Evolutionary conservation across 768 basidiomycete species (phyloP), one percentile per base, ranked within the genome.

Genomic region (Panaeolus papilionaceus): DNA sequence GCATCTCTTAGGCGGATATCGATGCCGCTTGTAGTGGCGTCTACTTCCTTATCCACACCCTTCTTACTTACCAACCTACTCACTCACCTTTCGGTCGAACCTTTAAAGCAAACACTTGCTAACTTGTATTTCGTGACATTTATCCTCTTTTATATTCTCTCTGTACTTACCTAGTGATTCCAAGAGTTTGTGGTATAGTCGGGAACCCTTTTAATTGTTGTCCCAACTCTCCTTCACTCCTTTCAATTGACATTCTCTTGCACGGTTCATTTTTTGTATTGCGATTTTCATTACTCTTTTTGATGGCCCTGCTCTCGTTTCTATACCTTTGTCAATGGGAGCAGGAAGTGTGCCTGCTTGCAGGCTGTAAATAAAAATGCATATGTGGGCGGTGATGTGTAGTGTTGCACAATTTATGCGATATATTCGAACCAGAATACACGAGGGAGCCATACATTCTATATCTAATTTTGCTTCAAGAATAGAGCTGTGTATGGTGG

Each of bases 401-500:
- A 16, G 44, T 45, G 12, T 45, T 45, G 44, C 16, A 42, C 42
- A 42, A 42, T 11, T 42, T 42, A 14, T 42, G 8, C 42, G 4
- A 0, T 14, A 0, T 14, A 54, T 54, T 33, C 51, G 14, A 20
- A 2, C n/a, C n/a, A 23, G 12, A 11, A 16, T 14, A 9, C 23
- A 20, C 20, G 23, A 5, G 42, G 33, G 33, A 33, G 5, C 3
- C 5, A 1, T 11, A 18, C 39, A 8, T 45, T 20, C 39, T 64
- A 37, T 9, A 10, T 33, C 47, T 64, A 64, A 16, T 68, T 67
- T 65, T 81, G 78, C 61, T 78, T 71, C 63, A 81, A 64, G 73
- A 81, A 81, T 2, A 79, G 68, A 33, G 80, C 80, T 0, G 79
- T 80, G 68, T 80, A 80, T 10, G 78, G 71, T 20, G 80, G 80